Percentiles rank a stretch among this genome's conserved stretches.
Conservation (phyloP, 345 rosid species). For the Eucalyptus globulus region DNA sequence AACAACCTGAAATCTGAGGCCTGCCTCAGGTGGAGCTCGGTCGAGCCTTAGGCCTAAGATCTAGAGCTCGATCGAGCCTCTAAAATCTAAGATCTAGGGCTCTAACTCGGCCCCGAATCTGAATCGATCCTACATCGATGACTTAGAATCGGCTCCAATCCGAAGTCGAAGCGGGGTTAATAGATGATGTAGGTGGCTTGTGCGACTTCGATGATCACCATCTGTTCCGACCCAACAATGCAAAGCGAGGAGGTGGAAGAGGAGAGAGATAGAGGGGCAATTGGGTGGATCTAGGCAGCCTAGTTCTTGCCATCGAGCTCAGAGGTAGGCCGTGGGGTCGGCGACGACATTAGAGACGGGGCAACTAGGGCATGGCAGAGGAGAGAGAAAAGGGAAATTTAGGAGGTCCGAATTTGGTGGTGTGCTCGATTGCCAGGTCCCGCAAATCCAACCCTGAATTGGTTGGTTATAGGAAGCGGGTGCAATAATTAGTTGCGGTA, state of each 20-base stretch:
- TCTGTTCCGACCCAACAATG: neutral
- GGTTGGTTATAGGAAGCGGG: neutral
- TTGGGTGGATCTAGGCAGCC: neutral
- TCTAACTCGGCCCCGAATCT: neutral
- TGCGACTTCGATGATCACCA: neutral
- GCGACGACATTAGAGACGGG: neutral
- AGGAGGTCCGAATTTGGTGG: neutral
- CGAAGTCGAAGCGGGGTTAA: neutral
- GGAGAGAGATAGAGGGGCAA: neutral
- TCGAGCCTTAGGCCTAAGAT: neutral
- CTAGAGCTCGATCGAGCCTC: neutral
- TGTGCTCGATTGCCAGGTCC: neutral
- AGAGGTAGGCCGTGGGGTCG: neutral
- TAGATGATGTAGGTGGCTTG: neutral
- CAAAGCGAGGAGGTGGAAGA: neutral
- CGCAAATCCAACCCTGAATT: neutral
- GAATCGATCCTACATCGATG: neutral
- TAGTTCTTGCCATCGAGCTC: neutral
- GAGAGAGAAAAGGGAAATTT: neutral
- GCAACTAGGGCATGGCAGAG: neutral
- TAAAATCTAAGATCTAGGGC: neutral
- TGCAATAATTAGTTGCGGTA: neutral
- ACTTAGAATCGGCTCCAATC: neutral
- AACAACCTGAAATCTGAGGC: neutral
- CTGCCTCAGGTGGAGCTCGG: neutral